phyloP scores from a whole-genome alignment of 805 yeast species.

The Pichia nakasei region DNA sequence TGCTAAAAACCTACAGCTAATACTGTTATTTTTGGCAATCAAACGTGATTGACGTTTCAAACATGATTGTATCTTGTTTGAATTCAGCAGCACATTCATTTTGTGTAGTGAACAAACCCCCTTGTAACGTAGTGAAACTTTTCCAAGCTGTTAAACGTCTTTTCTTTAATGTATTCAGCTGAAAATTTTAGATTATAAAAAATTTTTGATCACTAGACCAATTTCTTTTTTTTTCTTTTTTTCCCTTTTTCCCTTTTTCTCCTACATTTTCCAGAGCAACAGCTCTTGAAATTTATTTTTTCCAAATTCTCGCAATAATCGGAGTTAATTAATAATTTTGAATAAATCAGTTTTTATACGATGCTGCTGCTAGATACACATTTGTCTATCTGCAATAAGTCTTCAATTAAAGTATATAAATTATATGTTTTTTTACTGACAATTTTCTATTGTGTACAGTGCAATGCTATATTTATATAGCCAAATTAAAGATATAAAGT shows the following conservation, averaged over 20 bases:
- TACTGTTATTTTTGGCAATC: background rate
- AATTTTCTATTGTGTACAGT: too few relatives aligned
- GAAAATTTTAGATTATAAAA: background rate
- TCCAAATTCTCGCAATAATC: too few relatives aligned
- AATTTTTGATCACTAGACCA: background rate
- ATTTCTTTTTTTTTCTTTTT: background rate
- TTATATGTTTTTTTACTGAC: too few relatives aligned
- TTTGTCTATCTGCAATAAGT: too few relatives aligned
- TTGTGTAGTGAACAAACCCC: background rate
- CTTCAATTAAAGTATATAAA: too few relatives aligned
- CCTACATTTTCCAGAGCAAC: too few relatives aligned
- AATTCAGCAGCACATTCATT: slow-evolving; percentile 9
- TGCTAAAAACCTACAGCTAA: slow-evolving; percentile 6
- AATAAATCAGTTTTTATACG: too few relatives aligned
- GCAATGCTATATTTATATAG: background rate
- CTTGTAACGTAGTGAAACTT: too few relatives aligned
- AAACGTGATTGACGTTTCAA: background rate
- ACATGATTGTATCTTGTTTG: slow-evolving; percentile 5
- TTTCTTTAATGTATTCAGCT: background rate
- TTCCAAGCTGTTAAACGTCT: too few relatives aligned
- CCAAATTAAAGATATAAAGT: background rate
- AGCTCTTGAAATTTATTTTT: too few relatives aligned
- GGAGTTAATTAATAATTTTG: too few relatives aligned
- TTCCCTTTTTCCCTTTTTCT: background rate
- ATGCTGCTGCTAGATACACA: too few relatives aligned